These are phyloP conservation scores for Blastocystis sp. DNA, from an alignment of 352 stramenopile genomes.

Conservation along the genomic window DNA sequence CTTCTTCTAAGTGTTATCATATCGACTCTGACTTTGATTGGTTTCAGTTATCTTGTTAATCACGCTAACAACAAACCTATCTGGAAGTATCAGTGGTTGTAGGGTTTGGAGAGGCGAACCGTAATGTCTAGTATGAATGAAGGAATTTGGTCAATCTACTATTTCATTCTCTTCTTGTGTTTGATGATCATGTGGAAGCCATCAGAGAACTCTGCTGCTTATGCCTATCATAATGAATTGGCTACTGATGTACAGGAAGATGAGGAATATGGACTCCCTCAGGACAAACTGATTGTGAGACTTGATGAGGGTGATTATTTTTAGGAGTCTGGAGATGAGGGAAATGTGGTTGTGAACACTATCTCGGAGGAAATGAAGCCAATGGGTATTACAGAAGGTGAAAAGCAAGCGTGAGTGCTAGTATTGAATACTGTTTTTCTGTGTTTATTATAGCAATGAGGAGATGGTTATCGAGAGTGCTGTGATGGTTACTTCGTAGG, in stretches of 20 bases:
- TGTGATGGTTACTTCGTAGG: not conserved
- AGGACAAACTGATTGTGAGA: slow-evolving; percentile 28
- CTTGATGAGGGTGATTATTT: not conserved
- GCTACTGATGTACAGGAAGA: slow-evolving; percentile 59
- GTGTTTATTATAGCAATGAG: not conserved
- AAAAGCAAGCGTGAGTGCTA: slow-evolving; percentile 20
- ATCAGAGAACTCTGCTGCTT: slow-evolving; percentile 43
- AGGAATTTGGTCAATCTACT: slow-evolving; percentile 57
- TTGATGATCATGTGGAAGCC: slow-evolving; percentile 66
- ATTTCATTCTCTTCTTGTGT: slow-evolving; percentile 62
- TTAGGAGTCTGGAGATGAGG: slow-evolving; percentile 51
- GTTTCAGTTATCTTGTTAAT: slow-evolving; percentile 58
- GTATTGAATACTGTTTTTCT: slow-evolving; percentile 23
- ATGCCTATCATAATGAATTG: slow-evolving; percentile 60
- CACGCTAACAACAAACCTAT: slow-evolving; percentile 11
- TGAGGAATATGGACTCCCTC: slow-evolving; percentile 56
- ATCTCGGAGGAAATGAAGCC: slow-evolving; percentile 31
- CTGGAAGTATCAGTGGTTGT: slow-evolving; percentile 67
- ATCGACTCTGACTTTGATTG: slow-evolving; percentile 36
- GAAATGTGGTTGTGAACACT: slow-evolving; percentile 39
- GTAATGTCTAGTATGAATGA: slow-evolving; percentile 59
- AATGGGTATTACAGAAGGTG: slow-evolving; percentile 37
- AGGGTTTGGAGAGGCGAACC: not conserved
- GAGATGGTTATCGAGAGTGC: not conserved
- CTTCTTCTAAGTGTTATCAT: slow-evolving; percentile 49